Evolutionary conservation across 441 rosid genomes (phyloP), one percentile per base, ranked within the genome.

Genomic region (Gossypium aridum): DNA sequence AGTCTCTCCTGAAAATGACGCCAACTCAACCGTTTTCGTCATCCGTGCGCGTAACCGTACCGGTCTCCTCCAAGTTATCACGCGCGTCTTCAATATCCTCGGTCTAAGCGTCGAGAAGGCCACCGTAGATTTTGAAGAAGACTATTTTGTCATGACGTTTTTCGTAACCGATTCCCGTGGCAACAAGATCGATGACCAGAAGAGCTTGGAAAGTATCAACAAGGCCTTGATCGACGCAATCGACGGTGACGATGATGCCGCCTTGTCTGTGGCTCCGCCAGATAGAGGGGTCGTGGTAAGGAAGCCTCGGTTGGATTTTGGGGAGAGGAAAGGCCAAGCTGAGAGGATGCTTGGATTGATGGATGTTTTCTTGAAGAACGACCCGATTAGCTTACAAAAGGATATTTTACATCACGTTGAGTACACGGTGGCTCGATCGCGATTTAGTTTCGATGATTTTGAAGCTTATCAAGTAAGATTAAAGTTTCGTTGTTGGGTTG

Each of bases 401-500:
- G 85, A 82, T 55, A 84, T 86, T 64, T 55, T 86, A 28, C 76
- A 81, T 75, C 89, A 86, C 23, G 87, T 86, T 45, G 89, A 84
- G 74, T 84, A 79, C 74, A 80, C 82, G 6, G 85, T 86, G 67
- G 89, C 87, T 20, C 76, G 86, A 72, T 84, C 89, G 6, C 77
- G 86, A 37, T 86, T 82, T 64, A 84, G 77, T 74, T 84, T 86
- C 28, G 89, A 86, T 75, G 87, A 86, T 77, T 86, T 86, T 77
- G 89, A 86, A 82, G 89, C 87, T 79, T 86, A 86, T 67, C 89
- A 84, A 85, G 89, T 82, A 49, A 65, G 14, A 3, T 64, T 19
- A 56, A 20, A 22, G 8, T 2, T 13, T 64, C 31, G 12, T 59
- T 62, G 6, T 20, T 45, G 20, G 64, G 39, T 76, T 12, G 67